Percentiles rank a stretch among this genome's conserved stretches.
phyloP scores from a whole-genome alignment of 306 rosid genomes.

The Glycine tomentella region DNA sequence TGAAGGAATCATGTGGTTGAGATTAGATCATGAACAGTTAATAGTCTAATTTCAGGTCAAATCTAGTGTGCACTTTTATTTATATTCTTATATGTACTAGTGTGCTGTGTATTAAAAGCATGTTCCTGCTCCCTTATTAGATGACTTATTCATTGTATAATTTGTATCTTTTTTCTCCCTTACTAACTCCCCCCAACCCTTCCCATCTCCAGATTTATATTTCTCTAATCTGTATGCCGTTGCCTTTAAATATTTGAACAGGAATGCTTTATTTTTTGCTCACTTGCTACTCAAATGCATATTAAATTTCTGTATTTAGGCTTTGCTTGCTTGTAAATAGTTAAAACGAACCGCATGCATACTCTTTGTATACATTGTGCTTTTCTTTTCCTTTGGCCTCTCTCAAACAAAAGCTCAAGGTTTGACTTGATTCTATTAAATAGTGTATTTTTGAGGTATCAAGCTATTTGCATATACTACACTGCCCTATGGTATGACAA shows the following conservation, averaged over 20 bases:
- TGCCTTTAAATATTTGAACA: neutral
- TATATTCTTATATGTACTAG: neutral
- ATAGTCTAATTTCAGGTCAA: slow-evolving; percentile 18
- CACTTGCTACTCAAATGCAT: neutral
- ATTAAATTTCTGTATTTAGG: neutral
- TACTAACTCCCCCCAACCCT: no score
- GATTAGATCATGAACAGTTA: slow-evolving; percentile 1
- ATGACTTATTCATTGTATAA: slow-evolving; percentile 8
- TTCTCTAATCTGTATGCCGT: neutral
- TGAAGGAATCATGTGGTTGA: neutral
- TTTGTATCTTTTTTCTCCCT: neutral
- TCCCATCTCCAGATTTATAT: no score
- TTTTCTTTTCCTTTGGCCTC: neutral
- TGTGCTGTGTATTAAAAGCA: slow-evolving; percentile 10
- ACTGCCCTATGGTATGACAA: neutral
- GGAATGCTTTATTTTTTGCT: neutral
- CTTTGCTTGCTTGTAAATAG: neutral
- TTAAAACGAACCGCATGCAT: neutral
- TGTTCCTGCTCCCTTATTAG: slow-evolving; percentile 1
- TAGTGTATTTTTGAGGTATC: neutral
- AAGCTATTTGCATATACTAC: neutral
- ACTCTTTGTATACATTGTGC: neutral
- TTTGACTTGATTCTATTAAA: neutral
- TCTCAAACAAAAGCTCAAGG: neutral
- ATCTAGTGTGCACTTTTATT: neutral